phyloP scores from a whole-genome alignment of 208 protist genomes.

The Vickermania spadyakhi region DNA sequence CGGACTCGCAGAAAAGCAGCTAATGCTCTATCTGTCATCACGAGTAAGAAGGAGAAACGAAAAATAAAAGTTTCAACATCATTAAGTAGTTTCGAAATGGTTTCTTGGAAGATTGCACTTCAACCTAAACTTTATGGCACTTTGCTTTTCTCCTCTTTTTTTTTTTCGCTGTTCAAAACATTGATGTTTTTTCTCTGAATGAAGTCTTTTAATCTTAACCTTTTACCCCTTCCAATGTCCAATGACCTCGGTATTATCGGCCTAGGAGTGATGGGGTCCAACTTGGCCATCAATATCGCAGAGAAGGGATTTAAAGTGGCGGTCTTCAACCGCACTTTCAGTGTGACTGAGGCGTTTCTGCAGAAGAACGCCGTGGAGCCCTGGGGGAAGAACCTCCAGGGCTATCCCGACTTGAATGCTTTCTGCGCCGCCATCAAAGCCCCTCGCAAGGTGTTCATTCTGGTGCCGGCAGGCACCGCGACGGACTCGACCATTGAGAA shows the following conservation, averaged over 20 bases:
- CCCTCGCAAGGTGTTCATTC: constrained; percentile 92
- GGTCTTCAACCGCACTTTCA: constrained; percentile 90
- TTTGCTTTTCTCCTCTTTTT: no score
- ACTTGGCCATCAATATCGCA: constrained; percentile 98
- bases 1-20: constrained; percentile 24
- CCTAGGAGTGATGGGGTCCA: constrained; percentile 98
- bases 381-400: constrained; percentile 58
- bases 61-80: background rate
- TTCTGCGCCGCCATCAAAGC: constrained; percentile 79
- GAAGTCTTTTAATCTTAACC: no score
- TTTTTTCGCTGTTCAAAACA: constrained; percentile 12
- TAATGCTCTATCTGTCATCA: no score
- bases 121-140: no score
- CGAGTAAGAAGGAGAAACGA: background rate
- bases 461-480: constrained; percentile 95
- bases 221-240: no score
- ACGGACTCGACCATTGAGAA: constrained; percentile 94
- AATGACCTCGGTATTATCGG: constrained; percentile 96
- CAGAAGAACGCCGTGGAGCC: constrained; percentile 32
- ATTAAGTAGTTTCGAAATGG: no score
- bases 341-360: constrained; percentile 85
- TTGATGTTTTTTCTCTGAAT: no score
- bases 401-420: constrained; percentile 66
- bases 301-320: constrained; percentile 93
- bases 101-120: no score